phyloP scores from a whole-genome alignment of 1,284 basidiomycete species.

The Leccinum subspadiceum region DNA sequence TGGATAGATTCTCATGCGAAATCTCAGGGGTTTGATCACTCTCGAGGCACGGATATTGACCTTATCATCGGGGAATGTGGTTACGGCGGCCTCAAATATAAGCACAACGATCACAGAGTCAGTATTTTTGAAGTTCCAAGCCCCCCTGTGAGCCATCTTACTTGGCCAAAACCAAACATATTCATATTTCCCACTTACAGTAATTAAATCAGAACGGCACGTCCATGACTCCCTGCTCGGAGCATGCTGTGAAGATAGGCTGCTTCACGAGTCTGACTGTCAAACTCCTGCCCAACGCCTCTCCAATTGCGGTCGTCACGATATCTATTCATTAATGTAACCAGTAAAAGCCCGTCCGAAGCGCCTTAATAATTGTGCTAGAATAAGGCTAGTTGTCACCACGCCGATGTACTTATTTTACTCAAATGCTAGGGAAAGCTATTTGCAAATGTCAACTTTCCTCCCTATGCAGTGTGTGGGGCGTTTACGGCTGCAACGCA shows the following conservation, averaged over 20 bases:
- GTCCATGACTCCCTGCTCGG: neutral
- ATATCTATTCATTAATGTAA: constrained; percentile 23
- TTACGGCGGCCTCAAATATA: constrained; percentile 29
- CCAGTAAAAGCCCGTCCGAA: constrained; percentile 10
- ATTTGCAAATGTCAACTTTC: constrained; percentile 10
- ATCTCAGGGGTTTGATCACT: neutral
- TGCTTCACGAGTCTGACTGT: constrained; percentile 6
- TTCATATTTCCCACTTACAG: constrained; percentile 10
- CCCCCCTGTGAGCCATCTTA: constrained; percentile 11
- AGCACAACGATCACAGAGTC: constrained; percentile 22
- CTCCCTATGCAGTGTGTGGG: constrained; percentile 3
- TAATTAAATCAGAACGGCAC: constrained; percentile 10
- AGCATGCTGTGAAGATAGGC: constrained; percentile 6
- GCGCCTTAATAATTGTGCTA: constrained; percentile 18
- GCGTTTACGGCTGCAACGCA: constrained; percentile 15
- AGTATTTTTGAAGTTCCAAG: constrained; percentile 19
- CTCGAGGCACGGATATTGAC: neutral
- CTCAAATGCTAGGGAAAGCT: constrained; percentile 12
- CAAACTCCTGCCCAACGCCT: constrained; percentile 8
- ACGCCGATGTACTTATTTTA: constrained; percentile 11
- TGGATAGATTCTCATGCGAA: neutral
- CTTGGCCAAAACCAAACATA: neutral
- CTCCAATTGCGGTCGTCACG: constrained; percentile 4
- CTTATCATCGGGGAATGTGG: constrained; percentile 23
- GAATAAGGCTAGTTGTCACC: constrained; percentile 18